Conservation (phyloP, 139 green algal species). For the Chlorella sp. region DNA sequence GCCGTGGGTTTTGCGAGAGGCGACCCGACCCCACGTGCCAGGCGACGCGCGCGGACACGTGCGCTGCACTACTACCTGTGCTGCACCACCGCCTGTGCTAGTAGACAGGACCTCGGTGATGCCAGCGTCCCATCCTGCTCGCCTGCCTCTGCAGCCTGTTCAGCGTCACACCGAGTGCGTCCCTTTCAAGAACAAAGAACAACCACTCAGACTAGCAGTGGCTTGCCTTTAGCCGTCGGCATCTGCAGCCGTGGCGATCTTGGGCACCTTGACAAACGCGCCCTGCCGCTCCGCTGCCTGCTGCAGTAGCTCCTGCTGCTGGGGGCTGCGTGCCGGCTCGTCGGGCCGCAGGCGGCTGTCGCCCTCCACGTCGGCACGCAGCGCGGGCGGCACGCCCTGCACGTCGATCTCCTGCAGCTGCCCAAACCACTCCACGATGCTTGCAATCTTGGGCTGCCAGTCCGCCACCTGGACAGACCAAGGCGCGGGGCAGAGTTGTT, state of each 20-base stretch:
- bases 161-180: too few relatives aligned
- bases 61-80: too few relatives aligned
- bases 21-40: too few relatives aligned
- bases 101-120: too few relatives aligned
- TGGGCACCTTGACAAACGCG: slow-evolving; percentile 50
- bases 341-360: slow-evolving; percentile 60
- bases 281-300: slow-evolving; percentile 53
- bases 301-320: slow-evolving; percentile 43
- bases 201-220: too few relatives aligned
- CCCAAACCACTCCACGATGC: slow-evolving; percentile 81
- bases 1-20: too few relatives aligned
- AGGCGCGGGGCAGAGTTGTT: background rate
- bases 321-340: slow-evolving; percentile 25
- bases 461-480: slow-evolving; percentile 56
- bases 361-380: slow-evolving; percentile 44
- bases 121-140: too few relatives aligned
- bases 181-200: too few relatives aligned
- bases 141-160: too few relatives aligned
- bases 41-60: too few relatives aligned
- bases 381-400: slow-evolving; percentile 55
- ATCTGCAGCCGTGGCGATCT: slow-evolving; percentile 56
- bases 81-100: too few relatives aligned
- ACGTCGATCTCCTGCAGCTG: slow-evolving; percentile 75
- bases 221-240: too few relatives aligned
- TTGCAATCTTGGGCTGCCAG: slow-evolving; percentile 66